Evolutionary conservation across 305 asterid species (phyloP), one percentile per base, ranked within the genome.

Genomic region (Plantago rigida): DNA sequence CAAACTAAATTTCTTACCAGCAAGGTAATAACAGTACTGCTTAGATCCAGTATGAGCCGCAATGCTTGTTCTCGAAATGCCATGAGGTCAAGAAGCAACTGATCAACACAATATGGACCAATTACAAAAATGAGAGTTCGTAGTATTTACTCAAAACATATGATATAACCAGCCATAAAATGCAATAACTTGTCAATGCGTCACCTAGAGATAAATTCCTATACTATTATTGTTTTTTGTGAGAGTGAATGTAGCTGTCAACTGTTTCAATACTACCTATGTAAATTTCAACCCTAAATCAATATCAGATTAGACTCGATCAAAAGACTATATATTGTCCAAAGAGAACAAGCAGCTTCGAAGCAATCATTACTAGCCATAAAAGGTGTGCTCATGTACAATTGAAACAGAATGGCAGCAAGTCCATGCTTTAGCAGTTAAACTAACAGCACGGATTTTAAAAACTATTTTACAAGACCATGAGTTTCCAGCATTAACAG

Each of bases 51-150:
- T 71, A 92, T 87, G 71, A 92, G 94, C 77, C 96, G 87, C 81
- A 92, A 76, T 71, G 99, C 95, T 73, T 92, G 99, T 82, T 92
- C 99, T 41, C 95, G 95, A 71, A 92, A 92, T 47, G 90, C 92
- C 99, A 92, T 89, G 66, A 92, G 84, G 79, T 92, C 99, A 79
- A 84, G 88, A 79, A 92, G 99, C 72, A 92, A 79, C 99, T 92
- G 89, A 60, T 67, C 68, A 77, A 81, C 63, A 76, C 53, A 71
- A 76, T 51, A 3, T 53, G 59, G 67, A 51, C 56, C 47, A 48
- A 56, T 60, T 56, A 44, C 57, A 36, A 62, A 45, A 45, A 61
- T 48, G 59, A 53, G 11, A 29, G 55, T 41, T 51, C 60, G 52
- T 50, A 26, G 54, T 58, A 51, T 36, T 36, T 36, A 12, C 42